Evolutionary conservation across 192 early-diverging fungal genomes (phyloP).

Genomic region (Entomortierella parvispora): DNA sequence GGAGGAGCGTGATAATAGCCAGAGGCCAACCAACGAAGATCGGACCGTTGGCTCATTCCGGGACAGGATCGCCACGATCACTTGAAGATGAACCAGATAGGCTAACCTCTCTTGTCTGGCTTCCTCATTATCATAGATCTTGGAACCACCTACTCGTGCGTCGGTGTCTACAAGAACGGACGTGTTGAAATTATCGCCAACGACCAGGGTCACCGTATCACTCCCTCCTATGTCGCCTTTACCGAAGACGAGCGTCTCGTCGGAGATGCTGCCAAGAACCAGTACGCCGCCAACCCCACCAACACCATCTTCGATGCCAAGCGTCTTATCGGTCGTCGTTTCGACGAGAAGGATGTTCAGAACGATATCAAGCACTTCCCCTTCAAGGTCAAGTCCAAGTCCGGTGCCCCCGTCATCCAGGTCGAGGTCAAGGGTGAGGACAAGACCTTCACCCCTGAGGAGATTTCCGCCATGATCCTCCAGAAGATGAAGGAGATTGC

Average conservation of each 20-base stretch:
- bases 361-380: conserved; percentile 95
- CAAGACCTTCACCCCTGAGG: conserved; percentile 92
- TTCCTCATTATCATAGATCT: conserved; percentile 66
- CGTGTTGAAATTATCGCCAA: conserved; percentile 98
- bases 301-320: conserved; percentile 96
- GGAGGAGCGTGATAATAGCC: too few species aligned
- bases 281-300: conserved; percentile 86
- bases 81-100: neutral
- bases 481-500: conserved; percentile 95
- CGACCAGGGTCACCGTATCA: conserved; percentile 96
- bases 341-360: conserved; percentile 91
- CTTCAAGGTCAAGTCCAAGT: conserved; percentile 87
- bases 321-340: conserved; percentile 91
- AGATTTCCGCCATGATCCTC: conserved; percentile 94
- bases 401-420: conserved; percentile 84
- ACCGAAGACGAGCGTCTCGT: conserved; percentile 92
- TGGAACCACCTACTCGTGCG: conserved; percentile 95
- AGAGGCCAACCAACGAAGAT: too few species aligned
- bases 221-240: conserved; percentile 94
- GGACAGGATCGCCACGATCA: too few species aligned
- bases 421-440: conserved; percentile 87
- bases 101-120: neutral
- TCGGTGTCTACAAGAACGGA: conserved; percentile 93
- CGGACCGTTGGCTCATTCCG: too few species aligned
- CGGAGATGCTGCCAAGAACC: conserved; percentile 96